Conservation (phyloP, 495 filamentous ascomycete genomes). For the Talaromyces borbonicus region DNA sequence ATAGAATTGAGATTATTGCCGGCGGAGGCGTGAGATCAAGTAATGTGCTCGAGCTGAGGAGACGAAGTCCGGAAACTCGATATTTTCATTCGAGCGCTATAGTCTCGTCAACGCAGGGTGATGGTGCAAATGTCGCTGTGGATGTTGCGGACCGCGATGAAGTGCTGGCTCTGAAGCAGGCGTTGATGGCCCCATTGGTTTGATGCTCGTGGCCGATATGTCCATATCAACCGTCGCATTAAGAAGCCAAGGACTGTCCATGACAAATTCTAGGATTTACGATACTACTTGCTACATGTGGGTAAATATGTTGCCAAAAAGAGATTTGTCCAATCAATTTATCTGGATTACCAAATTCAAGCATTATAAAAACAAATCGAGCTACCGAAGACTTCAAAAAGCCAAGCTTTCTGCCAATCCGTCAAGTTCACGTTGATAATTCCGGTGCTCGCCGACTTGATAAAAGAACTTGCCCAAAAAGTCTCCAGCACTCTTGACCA, state of each 20-base stretch:
- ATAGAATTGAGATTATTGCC: slow-evolving; percentile 19
- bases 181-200: not conserved
- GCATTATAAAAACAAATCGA: too few relatives aligned
- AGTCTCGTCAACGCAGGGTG: too few relatives aligned
- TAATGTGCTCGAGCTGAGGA: slow-evolving; percentile 22
- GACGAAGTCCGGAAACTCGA: slow-evolving; percentile 12
- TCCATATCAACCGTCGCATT: not conserved
- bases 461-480: slow-evolving; percentile 59
- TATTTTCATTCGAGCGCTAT: slow-evolving; percentile 35
- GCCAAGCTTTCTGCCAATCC: slow-evolving; percentile 41
- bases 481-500: slow-evolving; percentile 51
- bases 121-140: not conserved
- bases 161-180: slow-evolving; percentile 1
- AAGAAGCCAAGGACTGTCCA: not conserved
- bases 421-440: slow-evolving; percentile 63
- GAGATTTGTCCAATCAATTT: too few relatives aligned
- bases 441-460: slow-evolving; percentile 57
- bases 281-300: too few relatives aligned
- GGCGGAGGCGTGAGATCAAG: slow-evolving; percentile 31
- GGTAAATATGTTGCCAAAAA: too few relatives aligned
- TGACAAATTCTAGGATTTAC: too few relatives aligned
- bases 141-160: slow-evolving; percentile 2
- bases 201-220: not conserved
- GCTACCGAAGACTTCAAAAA: too few relatives aligned
- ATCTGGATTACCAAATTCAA: too few relatives aligned